Percentiles rank a stretch among this genome's conserved stretches.
phyloP scores from a whole-genome alignment of 1,284 basidiomycete genomes.

The Ceratobasidium sp. region DNA sequence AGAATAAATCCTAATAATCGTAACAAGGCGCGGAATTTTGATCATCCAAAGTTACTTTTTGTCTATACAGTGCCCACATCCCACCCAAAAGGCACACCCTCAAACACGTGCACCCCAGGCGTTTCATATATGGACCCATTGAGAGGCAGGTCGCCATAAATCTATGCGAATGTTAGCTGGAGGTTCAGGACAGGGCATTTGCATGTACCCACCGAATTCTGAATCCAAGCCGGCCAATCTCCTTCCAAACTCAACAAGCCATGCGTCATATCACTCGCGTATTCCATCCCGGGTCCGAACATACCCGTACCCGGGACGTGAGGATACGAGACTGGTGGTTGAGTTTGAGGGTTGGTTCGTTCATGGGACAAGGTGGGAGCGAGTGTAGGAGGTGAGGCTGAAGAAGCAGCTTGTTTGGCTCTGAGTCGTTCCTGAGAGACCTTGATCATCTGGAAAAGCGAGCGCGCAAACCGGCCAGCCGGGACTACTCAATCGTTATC shows the following conservation, averaged over 20 bases:
- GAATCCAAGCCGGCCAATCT: slow-evolving; percentile 34
- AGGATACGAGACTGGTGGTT: not conserved
- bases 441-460: slow-evolving; percentile 32
- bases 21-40: too few relatives aligned
- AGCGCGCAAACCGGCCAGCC: slow-evolving; percentile 25
- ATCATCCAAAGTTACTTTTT: too few relatives aligned
- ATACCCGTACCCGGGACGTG: not conserved
- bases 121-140: not conserved
- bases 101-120: not conserved
- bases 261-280: slow-evolving; percentile 23
- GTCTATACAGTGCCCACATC: not conserved
- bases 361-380: not conserved
- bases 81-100: not conserved
- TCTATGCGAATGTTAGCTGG: not conserved
- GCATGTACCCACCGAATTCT: slow-evolving; percentile 13
- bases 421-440: slow-evolving; percentile 23
- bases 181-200: not conserved
- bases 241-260: slow-evolving; percentile 22
- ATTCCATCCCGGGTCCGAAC: not conserved
- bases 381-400: not conserved
- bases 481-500: not conserved
- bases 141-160: slow-evolving; percentile 24
- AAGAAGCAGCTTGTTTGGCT: slow-evolving; percentile 17
- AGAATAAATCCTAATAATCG: too few relatives aligned
- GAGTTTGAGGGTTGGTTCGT: not conserved